Conservation (phyloP, 371 early-diverging fungal genomes). For the Syncephalastrum monosporum region DNA sequence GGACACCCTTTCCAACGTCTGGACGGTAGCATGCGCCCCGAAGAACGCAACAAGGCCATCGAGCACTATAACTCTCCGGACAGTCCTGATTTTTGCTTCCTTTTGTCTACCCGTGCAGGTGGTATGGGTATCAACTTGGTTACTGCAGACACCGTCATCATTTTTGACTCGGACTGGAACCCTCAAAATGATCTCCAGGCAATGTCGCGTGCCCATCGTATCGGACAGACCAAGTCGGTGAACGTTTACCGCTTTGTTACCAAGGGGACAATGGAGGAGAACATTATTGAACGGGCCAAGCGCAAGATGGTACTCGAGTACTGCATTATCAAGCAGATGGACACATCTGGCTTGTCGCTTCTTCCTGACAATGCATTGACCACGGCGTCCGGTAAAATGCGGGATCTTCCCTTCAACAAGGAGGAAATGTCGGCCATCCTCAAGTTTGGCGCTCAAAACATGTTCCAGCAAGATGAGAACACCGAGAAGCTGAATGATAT, state of each 20-base stretch:
- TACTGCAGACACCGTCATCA: slow-evolving; percentile 98
- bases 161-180: slow-evolving; percentile 99
- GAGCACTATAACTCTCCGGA: slow-evolving; percentile 98
- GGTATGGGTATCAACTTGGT: slow-evolving; percentile 99
- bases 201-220: slow-evolving; percentile 99
- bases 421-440: slow-evolving; percentile 94
- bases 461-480: slow-evolving; percentile 83
- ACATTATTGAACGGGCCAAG: slow-evolving; percentile 96
- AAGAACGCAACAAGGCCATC: slow-evolving; percentile 93
- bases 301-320: slow-evolving; percentile 98
- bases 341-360: slow-evolving; percentile 84
- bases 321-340: slow-evolving; percentile 97
- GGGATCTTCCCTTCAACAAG: slow-evolving; percentile 54
- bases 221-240: slow-evolving; percentile 98
- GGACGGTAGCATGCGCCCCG: slow-evolving; percentile 94
- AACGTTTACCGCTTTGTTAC: slow-evolving; percentile 98
- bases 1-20: slow-evolving; percentile 92
- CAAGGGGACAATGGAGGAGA: slow-evolving; percentile 98
- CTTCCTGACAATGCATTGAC: slow-evolving; percentile 56
- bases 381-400: slow-evolving; percentile 43
- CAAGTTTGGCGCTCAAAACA: slow-evolving; percentile 96
- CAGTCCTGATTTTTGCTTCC: slow-evolving; percentile 95
- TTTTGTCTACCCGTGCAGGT: slow-evolving; percentile 98
- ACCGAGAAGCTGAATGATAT: slow-evolving; percentile 84
- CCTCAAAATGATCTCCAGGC: slow-evolving; percentile 99